Percentiles rank a stretch among this genome's conserved stretches.
These are phyloP conservation scores for Penicillium lividum DNA, from an alignment of 495 filamentous ascomycete species.

Conservation along the genomic window DNA sequence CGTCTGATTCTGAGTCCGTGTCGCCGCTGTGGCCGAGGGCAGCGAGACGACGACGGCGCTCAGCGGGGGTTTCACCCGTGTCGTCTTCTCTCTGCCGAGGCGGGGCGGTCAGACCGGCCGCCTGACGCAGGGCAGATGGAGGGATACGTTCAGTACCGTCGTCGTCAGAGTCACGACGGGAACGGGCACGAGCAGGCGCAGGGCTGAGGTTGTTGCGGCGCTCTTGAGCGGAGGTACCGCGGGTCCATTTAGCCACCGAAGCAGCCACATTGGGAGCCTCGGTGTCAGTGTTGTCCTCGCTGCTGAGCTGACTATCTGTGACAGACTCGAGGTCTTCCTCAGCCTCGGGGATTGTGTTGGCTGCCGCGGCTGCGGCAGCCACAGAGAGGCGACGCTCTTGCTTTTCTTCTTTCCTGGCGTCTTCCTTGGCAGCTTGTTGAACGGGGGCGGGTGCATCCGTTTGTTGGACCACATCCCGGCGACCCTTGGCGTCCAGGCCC, in stretches of 20 bases:
- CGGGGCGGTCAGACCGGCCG: conserved; percentile 34
- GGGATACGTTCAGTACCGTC: conserved; percentile 59
- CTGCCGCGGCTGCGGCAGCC: conserved; percentile 18
- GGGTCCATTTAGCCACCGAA: conserved; percentile 45
- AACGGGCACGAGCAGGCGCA: conserved; percentile 28
- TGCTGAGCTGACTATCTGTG: conserved; percentile 34
- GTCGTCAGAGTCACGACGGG: conserved; percentile 56
- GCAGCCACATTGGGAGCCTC: conserved; percentile 48
- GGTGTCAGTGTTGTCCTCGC: conserved; percentile 26
- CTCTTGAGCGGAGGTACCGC: conserved; percentile 49
- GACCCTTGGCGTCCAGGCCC: conserved; percentile 73
- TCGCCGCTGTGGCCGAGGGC: conserved; percentile 69
- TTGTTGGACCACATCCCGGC: conserved; percentile 68
- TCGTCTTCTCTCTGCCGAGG: conserved; percentile 41
- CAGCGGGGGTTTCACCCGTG: conserved; percentile 75
- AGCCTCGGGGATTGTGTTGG: conserved; percentile 21
- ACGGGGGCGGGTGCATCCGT: conserved; percentile 63
- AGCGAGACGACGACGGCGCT: conserved; percentile 77
- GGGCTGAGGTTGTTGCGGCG: conserved; percentile 45
- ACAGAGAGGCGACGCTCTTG: conserved; percentile 31
- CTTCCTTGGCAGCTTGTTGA: conserved; percentile 54
- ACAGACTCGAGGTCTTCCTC: conserved; percentile 29
- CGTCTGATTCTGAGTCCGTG: conserved; percentile 64
- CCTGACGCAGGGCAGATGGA: conserved; percentile 42
- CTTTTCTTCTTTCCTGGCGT: conserved; percentile 33